phyloP scores from a whole-genome alignment of 805 yeast species.

The Metschnikowia reukaufii region DNA sequence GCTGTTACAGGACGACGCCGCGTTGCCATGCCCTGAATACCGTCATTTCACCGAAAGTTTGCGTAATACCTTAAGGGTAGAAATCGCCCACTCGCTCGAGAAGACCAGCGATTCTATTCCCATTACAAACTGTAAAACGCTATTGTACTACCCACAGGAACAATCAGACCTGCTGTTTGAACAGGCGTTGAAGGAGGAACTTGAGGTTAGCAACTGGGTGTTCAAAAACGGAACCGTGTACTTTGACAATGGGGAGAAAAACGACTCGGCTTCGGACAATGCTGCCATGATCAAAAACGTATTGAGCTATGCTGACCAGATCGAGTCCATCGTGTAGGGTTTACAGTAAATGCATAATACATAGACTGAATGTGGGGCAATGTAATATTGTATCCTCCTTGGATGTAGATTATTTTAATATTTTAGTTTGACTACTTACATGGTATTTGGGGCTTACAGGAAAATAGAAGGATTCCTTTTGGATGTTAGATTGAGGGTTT shows the following conservation, averaged over 20 bases:
- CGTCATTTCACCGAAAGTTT: slow-evolving; percentile 73
- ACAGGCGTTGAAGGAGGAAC: slow-evolving; percentile 29
- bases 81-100: slow-evolving; percentile 82
- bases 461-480: too few species aligned
- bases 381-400: too few species aligned
- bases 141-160: slow-evolving; percentile 64
- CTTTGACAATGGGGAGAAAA: slow-evolving; percentile 55
- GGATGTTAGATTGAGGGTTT: too few species aligned
- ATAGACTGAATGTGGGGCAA: too few species aligned
- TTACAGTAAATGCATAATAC: too few species aligned
- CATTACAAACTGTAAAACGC: slow-evolving; percentile 74
- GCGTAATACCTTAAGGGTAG: slow-evolving; percentile 76
- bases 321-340: slow-evolving; percentile 78
- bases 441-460: too few species aligned
- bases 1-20: slow-evolving; percentile 55
- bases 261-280: slow-evolving; percentile 32
- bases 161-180: slow-evolving; percentile 36
- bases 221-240: slow-evolving; percentile 51
- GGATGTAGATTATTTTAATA: too few species aligned
- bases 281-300: slow-evolving; percentile 63
- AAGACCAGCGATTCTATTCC: slow-evolving; percentile 76
- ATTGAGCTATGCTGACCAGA: slow-evolving; percentile 83
- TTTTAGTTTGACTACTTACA: too few species aligned
- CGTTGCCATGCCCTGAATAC: slow-evolving; percentile 72
- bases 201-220: slow-evolving; percentile 55